A percentile compares a stretch with the other conserved stretches of the same genome.
Conservation (phyloP, 108 stramenopile species). For the Conticribra guillardii region DNA sequence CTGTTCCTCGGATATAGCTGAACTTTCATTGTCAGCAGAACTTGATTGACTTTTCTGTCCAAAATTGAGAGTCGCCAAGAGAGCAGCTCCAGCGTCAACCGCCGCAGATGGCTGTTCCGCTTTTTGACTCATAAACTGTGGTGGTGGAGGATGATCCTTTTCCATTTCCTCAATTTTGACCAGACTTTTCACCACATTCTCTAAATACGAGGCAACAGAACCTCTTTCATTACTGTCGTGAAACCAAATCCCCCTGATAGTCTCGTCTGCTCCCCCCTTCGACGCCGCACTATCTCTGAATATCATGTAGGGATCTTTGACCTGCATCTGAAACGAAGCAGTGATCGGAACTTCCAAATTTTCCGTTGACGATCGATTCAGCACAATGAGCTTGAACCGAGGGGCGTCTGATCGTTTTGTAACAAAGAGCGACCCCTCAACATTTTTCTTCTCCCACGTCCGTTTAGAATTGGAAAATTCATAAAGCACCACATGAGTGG, state of each 20-base stretch:
- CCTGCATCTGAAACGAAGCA: constrained; percentile 73
- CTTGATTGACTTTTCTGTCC: constrained; percentile 9
- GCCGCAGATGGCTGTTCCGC: constrained; percentile 2
- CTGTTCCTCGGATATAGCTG: not conserved
- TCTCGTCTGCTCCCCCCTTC: constrained; percentile 26
- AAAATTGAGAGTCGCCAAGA: constrained; percentile 43
- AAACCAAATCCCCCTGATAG: constrained; percentile 82
- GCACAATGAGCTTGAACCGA: constrained; percentile 56
- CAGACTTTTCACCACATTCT: constrained; percentile 49
- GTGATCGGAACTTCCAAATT: constrained; percentile 68
- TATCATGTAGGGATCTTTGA: constrained; percentile 78
- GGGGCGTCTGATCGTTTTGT: constrained; percentile 40
- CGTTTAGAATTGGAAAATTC: constrained; percentile 50
- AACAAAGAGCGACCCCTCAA: constrained; percentile 78
- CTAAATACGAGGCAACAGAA: constrained; percentile 51
- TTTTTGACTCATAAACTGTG: not conserved
- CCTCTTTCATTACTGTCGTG: constrained; percentile 67
- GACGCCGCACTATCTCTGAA: constrained; percentile 45
- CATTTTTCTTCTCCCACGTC: constrained; percentile 69
- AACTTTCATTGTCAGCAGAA: not conserved
- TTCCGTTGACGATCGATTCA: constrained; percentile 72
- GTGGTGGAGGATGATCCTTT: constrained; percentile 1
- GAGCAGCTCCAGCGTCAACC: constrained; percentile 40
- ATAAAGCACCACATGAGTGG: constrained; percentile 84
- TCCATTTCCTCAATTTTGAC: constrained; percentile 45